Percentiles rank a stretch among this genome's conserved stretches.
phyloP scores from a whole-genome alignment of 106 monocot species.

The Amphibolis antarctica region DNA sequence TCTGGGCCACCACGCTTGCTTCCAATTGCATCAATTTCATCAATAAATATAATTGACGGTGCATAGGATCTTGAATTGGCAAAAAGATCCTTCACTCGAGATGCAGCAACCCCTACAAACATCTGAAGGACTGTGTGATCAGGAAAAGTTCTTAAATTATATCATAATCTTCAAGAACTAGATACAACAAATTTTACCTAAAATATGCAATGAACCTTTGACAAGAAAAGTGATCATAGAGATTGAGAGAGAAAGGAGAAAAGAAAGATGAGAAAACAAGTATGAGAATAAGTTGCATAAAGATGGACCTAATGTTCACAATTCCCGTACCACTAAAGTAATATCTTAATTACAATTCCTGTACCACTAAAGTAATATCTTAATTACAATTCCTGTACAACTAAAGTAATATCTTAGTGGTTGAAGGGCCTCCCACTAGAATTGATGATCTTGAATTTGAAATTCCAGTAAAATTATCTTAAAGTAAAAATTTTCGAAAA shows the following conservation, averaged over 20 bases:
- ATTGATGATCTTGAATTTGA: too few species aligned
- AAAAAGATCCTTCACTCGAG: slow-evolving; percentile 83
- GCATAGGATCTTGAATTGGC: slow-evolving; percentile 67
- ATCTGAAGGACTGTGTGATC: slow-evolving; percentile 32
- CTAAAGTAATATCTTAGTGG: too few species aligned
- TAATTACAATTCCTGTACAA: too few species aligned
- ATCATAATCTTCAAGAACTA: neutral
- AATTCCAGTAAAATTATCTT: too few species aligned
- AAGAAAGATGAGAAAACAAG: neutral
- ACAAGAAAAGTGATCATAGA: neutral
- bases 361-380: too few species aligned
- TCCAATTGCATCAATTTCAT: slow-evolving; percentile 92
- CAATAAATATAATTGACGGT: slow-evolving; percentile 89
- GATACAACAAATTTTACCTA: neutral
- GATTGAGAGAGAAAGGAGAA: neutral
- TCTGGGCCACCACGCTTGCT: slow-evolving; percentile 93
- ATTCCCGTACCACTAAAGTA: too few species aligned
- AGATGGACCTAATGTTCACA: neutral
- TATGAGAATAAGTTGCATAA: neutral
- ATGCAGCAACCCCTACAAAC: slow-evolving; percentile 91
- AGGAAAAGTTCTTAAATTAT: too few species aligned
- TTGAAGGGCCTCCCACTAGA: too few species aligned
- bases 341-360: too few species aligned
- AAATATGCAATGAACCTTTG: neutral
- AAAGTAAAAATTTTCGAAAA: too few species aligned